A percentile compares a stretch with the other conserved stretches of the same genome.
phyloP scores from a whole-genome alignment of 2,329 filamentous ascomycete genomes.

The Fusarium subglutinans region DNA sequence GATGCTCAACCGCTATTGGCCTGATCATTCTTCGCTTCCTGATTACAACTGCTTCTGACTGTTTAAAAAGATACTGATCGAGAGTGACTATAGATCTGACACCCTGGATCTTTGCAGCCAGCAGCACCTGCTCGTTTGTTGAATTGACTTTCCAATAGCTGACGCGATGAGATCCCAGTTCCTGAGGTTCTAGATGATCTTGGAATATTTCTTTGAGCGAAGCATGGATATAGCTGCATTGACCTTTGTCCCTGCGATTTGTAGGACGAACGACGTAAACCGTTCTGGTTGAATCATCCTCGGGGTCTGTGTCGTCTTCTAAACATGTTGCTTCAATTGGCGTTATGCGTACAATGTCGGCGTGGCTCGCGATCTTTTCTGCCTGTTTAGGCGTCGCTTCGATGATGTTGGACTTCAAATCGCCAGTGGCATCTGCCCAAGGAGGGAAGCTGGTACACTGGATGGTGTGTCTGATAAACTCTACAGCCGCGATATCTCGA shows the following conservation, averaged over 20 bases:
- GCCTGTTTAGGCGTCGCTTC: neutral
- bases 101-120: neutral
- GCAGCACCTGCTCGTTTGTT: neutral
- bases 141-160: neutral
- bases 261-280: neutral
- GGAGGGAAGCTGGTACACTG: neutral
- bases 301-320: neutral
- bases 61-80: neutral
- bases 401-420: neutral
- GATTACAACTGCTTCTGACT: neutral
- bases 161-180: accelerated
- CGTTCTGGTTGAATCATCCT: neutral
- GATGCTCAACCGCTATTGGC: neutral
- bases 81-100: neutral
- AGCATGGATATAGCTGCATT: neutral
- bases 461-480: neutral
- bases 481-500: neutral
- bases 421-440: neutral
- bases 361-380: neutral
- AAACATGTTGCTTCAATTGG: neutral
- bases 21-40: neutral
- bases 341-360: neutral
- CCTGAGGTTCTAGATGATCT: neutral
- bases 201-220: neutral
- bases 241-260: neutral